These are phyloP conservation scores for Ilex paraguariensis DNA, from an alignment of 305 asterid species.

Conservation along the genomic window DNA sequence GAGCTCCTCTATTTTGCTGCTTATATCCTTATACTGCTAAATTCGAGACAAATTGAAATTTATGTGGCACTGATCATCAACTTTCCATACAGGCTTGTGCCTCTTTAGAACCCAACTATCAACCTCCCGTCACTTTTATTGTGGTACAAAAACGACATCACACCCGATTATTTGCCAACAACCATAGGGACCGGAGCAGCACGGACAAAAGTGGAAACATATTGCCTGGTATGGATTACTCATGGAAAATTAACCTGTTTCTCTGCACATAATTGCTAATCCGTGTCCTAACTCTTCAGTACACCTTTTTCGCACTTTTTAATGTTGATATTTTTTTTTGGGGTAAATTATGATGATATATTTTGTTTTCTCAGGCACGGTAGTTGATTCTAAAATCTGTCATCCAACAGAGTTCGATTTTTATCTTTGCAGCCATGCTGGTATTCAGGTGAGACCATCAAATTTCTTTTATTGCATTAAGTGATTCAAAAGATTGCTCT, in stretches of 20 bases:
- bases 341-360: too few relatives aligned
- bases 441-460: slow-evolving; percentile 61
- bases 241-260: background rate
- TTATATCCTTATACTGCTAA: too few relatives aligned
- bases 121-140: slow-evolving; percentile 96
- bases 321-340: background rate
- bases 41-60: too few relatives aligned
- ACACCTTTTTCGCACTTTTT: background rate
- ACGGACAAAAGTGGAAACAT: slow-evolving; percentile 89
- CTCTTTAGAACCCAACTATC: slow-evolving; percentile 91
- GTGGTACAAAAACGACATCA: slow-evolving; percentile 97
- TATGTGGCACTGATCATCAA: too few relatives aligned
- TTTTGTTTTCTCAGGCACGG: slow-evolving; percentile 56
- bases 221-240: slow-evolving; percentile 58
- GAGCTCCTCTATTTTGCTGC: background rate
- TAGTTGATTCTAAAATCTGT: slow-evolving; percentile 94
- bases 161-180: slow-evolving; percentile 84
- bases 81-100: slow-evolving; percentile 68
- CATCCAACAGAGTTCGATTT: slow-evolving; percentile 98
- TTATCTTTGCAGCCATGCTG: slow-evolving; percentile 97
- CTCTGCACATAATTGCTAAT: too few relatives aligned
- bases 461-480: background rate
- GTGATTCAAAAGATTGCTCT: too few relatives aligned
- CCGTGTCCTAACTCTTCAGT: background rate
- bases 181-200: slow-evolving; percentile 84